phyloP scores from a whole-genome alignment of 2,329 filamentous ascomycete genomes.

The Aspergillus unguis region DNA sequence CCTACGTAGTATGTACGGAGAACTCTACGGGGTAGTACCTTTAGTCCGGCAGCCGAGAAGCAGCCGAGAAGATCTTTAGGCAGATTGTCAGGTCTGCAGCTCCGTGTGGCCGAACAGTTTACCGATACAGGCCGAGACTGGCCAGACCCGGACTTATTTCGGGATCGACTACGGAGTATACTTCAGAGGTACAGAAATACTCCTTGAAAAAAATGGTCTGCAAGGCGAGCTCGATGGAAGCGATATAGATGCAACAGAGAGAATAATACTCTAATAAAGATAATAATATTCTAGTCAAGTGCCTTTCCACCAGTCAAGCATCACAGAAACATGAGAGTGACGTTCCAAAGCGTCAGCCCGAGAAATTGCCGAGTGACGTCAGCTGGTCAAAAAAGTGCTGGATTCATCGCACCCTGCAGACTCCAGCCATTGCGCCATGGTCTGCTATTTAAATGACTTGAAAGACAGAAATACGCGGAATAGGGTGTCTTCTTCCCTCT shows the following conservation, averaged over 20 bases:
- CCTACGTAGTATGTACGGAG: no score
- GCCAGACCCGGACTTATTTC: conserved; percentile 18
- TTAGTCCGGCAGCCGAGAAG: background rate
- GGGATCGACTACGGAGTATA: background rate
- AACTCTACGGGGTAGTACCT: background rate
- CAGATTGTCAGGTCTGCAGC: conserved; percentile 2
- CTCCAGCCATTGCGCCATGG: background rate
- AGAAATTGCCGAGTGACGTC: conserved; percentile 29
- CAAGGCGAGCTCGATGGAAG: no score
- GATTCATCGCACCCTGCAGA: background rate
- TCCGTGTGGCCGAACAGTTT: conserved; percentile 37
- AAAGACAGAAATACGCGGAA: no score
- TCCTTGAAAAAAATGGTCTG: no score
- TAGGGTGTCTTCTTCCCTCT: no score
- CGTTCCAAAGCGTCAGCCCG: conserved; percentile 14
- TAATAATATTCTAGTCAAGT: no score
- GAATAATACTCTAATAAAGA: no score
- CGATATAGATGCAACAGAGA: no score
- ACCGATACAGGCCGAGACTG: conserved; percentile 35
- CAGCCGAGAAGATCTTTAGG: background rate
- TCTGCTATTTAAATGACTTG: background rate
- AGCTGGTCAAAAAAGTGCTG: conserved; percentile 6
- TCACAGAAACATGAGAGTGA: background rate
- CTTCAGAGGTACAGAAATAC: no score
- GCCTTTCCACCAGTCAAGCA: no score